These are phyloP conservation scores for Fraxinus sp. DNA, from an alignment of 305 asterid species.

Conservation along the genomic window DNA sequence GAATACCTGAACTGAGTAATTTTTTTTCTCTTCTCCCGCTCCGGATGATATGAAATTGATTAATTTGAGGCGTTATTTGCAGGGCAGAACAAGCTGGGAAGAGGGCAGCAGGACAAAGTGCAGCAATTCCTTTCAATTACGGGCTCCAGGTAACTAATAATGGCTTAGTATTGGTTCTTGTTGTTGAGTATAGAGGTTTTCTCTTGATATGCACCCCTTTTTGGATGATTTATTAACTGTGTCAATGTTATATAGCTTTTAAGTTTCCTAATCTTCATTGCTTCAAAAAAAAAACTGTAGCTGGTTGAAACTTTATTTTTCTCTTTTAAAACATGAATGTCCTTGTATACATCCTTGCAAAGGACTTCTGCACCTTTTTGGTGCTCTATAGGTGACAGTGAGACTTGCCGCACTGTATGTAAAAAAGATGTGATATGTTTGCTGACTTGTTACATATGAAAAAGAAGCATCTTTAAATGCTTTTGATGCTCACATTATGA, in stretches of 20 bases:
- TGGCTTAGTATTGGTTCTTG: neutral
- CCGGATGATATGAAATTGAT: neutral
- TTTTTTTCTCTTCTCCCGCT: too few relatives aligned
- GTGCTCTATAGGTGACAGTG: neutral
- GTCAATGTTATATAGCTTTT: neutral
- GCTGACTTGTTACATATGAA: neutral
- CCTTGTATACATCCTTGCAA: neutral
- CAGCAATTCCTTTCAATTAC: constrained; percentile 92
- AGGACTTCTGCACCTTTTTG: constrained; percentile 10
- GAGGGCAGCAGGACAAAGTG: constrained; percentile 90
- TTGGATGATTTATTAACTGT: neutral
- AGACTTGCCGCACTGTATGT: neutral
- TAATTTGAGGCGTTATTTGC: constrained; percentile 24
- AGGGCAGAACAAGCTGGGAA: constrained; percentile 79
- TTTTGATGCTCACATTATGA: neutral
- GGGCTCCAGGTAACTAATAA: constrained; percentile 62
- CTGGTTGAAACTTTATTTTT: neutral
- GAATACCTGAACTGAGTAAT: too few relatives aligned
- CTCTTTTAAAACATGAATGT: constrained; percentile 1
- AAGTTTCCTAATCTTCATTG: neutral
- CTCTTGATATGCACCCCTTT: constrained; percentile 5
- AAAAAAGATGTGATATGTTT: neutral
- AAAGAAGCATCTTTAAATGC: neutral
- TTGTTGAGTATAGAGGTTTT: neutral
- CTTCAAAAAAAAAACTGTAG: neutral